Percentiles rank a stretch among this genome's conserved stretches.
Evolutionary conservation across 1,139 yeast species (phyloP).

Genomic region (Kurtzmaniella natalensis): DNA sequence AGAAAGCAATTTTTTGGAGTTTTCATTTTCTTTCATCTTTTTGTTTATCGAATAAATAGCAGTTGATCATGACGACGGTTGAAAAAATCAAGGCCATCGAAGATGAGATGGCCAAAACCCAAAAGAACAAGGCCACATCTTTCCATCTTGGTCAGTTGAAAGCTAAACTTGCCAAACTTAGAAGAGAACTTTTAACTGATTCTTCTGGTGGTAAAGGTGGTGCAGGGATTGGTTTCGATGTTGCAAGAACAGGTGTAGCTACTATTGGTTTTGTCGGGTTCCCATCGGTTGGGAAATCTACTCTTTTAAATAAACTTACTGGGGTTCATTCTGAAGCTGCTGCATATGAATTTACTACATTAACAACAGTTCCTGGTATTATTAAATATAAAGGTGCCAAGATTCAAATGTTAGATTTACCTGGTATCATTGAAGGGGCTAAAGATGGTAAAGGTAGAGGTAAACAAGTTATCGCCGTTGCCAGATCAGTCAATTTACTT

Average conservation of each 20-base stretch:
- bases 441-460: conserved; percentile 99
- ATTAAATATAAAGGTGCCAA: conserved; percentile 95
- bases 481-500: conserved; percentile 88
- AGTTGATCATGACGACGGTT: conserved; percentile 61
- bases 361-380: conserved; percentile 96
- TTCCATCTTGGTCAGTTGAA: conserved; percentile 95
- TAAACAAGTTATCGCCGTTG: conserved; percentile 97
- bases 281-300: conserved; percentile 97
- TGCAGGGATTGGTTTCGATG: conserved; percentile 91
- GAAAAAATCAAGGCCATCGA: conserved; percentile 90
- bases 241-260: conserved; percentile 96
- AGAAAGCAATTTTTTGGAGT: neutral
- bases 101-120: conserved; percentile 93
- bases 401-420: conserved; percentile 95
- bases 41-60: neutral
- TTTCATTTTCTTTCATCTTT: conserved; percentile 1
- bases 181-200: conserved; percentile 85
- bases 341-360: conserved; percentile 93
- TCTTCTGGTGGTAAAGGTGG: conserved; percentile 80
- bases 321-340: conserved; percentile 98
- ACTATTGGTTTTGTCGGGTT: conserved; percentile 97
- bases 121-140: conserved; percentile 92
- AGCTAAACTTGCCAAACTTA: conserved; percentile 91
- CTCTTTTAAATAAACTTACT: conserved; percentile 79
- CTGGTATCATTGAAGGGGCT: conserved; percentile 99